Percentiles rank a stretch among this genome's conserved stretches.
phyloP scores from a whole-genome alignment of 306 rosid genomes.

The Corylus avellana region DNA sequence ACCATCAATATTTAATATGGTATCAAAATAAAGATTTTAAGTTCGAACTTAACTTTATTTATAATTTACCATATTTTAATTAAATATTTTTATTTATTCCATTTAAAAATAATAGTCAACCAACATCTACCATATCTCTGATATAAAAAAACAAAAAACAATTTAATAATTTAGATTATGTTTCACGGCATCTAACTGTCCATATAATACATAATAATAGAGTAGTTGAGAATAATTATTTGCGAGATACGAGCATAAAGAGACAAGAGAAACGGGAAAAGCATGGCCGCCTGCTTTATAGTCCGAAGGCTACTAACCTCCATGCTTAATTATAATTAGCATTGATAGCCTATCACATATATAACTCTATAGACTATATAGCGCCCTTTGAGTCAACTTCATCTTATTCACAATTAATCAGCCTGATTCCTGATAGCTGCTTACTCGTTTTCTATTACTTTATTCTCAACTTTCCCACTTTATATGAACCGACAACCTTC shows the following conservation, averaged over 20 bases:
- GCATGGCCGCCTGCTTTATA: constrained; percentile 27
- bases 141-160: no score
- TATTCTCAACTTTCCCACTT: neutral
- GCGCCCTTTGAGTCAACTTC: constrained; percentile 33
- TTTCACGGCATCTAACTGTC: no score
- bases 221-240: constrained; percentile 27
- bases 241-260: constrained; percentile 32
- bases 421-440: constrained; percentile 4
- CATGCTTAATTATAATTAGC: neutral
- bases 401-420: neutral
- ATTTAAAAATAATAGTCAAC: no score
- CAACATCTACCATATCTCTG: no score
- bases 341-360: constrained; percentile 57
- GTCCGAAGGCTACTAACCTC: no score
- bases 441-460: constrained; percentile 1
- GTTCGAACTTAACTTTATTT: no score
- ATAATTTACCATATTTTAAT: no score
- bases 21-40: no score
- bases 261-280: constrained; percentile 21
- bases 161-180: no score
- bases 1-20: no score
- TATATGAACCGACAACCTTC: neutral
- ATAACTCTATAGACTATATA: neutral
- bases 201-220: no score
- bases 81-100: no score